phyloP scores from a whole-genome alignment of 1,139 yeast genomes.

The Candida labiduridarum region DNA sequence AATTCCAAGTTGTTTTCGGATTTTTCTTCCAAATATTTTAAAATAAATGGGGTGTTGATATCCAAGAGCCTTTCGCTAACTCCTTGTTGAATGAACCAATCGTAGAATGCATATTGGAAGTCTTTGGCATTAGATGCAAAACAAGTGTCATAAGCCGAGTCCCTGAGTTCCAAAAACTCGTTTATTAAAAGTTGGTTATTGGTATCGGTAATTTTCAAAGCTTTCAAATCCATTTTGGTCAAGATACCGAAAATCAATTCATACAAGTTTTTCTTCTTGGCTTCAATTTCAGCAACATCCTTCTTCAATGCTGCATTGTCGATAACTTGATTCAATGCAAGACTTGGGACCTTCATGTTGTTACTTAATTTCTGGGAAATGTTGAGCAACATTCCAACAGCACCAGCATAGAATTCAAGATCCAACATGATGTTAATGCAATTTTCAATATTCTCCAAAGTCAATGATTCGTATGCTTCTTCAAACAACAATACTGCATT shows the following conservation, averaged over 20 bases:
- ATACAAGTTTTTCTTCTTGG: slow-evolving; percentile 60
- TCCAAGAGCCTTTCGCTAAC: slow-evolving; percentile 76
- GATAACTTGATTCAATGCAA: slow-evolving; percentile 12
- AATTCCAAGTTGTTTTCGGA: slow-evolving; percentile 67
- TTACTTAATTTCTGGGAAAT: slow-evolving; percentile 71
- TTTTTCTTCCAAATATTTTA: slow-evolving; percentile 76
- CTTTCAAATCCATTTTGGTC: slow-evolving; percentile 69
- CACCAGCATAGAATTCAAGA: slow-evolving; percentile 80
- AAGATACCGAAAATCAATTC: slow-evolving; percentile 74
- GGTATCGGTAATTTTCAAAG: slow-evolving; percentile 52
- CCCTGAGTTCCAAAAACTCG: slow-evolving; percentile 63
- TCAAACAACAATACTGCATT: slow-evolving; percentile 79
- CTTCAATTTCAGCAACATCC: slow-evolving; percentile 17
- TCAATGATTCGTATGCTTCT: slow-evolving; percentile 76
- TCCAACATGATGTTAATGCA: slow-evolving; percentile 78
- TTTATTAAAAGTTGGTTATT: slow-evolving; percentile 48
- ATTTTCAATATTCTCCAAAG: slow-evolving; percentile 79
- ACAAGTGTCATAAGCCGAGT: slow-evolving; percentile 73
- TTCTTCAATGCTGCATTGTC: slow-evolving; percentile 13
- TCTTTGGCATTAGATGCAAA: slow-evolving; percentile 73
- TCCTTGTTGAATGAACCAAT: slow-evolving; percentile 85
- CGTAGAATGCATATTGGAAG: slow-evolving; percentile 90
- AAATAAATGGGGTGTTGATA: slow-evolving; percentile 77
- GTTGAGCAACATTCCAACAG: slow-evolving; percentile 79
- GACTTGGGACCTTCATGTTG: slow-evolving; percentile 15